Evolutionary conservation across 805 yeast genomes (phyloP).

Genomic region (Debaryomyces maramus): DNA sequence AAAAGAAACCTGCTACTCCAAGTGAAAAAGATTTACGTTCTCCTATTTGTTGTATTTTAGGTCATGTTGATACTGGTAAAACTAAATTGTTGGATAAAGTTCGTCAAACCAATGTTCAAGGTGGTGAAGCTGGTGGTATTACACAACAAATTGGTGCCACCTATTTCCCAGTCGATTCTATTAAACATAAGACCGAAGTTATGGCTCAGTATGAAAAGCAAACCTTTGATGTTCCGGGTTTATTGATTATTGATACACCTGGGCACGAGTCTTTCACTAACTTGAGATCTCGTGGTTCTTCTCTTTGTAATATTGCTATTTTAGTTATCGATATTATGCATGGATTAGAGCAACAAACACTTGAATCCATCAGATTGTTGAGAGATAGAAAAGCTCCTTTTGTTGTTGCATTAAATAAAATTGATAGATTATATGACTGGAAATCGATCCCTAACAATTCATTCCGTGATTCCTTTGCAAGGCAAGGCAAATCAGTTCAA

Average conservation of each 20-base stretch:
- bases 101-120: constrained; percentile 98
- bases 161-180: constrained; percentile 95
- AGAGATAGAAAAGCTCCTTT: constrained; percentile 98
- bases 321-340: constrained; percentile 98
- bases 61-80: constrained; percentile 99
- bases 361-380: constrained; percentile 87
- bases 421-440: constrained; percentile 98
- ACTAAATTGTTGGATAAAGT: constrained; percentile 94
- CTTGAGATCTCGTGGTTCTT: constrained; percentile 97
- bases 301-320: constrained; percentile 98
- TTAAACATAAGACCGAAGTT: constrained; percentile 84
- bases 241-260: constrained; percentile 95
- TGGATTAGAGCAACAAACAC: constrained; percentile 96
- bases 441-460: constrained; percentile 85
- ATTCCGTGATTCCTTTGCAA: constrained; percentile 88
- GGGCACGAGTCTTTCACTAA: constrained; percentile 99
- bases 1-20: constrained; percentile 13
- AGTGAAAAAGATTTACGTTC: constrained; percentile 75
- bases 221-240: constrained; percentile 93
- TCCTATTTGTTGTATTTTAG: constrained; percentile 97
- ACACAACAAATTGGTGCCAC: constrained; percentile 99
- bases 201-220: constrained; percentile 86
- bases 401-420: constrained; percentile 94
- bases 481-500: constrained; percentile 82
- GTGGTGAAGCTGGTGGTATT: constrained; percentile 99